phyloP scores from a whole-genome alignment of 441 rosid genomes.

The Erodium trifolium region DNA sequence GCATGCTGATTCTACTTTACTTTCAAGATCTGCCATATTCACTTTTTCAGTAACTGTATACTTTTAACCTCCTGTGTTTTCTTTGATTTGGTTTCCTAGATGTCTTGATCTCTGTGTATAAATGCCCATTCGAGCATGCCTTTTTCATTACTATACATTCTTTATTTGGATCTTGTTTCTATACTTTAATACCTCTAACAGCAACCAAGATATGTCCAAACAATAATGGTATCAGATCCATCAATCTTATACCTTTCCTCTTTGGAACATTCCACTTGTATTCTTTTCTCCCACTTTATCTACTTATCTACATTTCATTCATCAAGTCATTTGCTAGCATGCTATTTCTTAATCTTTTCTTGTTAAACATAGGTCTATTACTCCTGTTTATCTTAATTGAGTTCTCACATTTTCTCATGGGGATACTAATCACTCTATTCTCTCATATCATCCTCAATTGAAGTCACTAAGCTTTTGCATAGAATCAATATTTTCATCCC shows the following conservation, averaged over 20 bases:
- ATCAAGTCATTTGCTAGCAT: too few species aligned
- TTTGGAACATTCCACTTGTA: neutral
- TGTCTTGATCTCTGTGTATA: neutral
- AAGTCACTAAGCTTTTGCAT: neutral
- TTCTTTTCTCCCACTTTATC: neutral
- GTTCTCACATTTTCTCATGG: neutral
- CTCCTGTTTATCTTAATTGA: neutral
- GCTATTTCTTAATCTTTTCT: neutral
- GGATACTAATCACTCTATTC: neutral
- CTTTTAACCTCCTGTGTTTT: neutral
- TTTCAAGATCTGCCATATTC: neutral
- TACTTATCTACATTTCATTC: too few species aligned
- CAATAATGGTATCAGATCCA: too few species aligned
- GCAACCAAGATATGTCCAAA: neutral
- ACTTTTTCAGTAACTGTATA: conserved; percentile 1
- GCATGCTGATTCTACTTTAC: too few species aligned
- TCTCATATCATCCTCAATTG: neutral
- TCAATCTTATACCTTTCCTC: neutral
- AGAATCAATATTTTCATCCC: neutral
- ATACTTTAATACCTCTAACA: neutral
- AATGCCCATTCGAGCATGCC: neutral
- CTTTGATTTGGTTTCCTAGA: neutral
- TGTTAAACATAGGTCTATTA: neutral
- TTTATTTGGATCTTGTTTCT: neutral
- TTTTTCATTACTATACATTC: neutral